phyloP scores from a whole-genome alignment of 1,284 basidiomycete genomes.

The Puccinia horiana region DNA sequence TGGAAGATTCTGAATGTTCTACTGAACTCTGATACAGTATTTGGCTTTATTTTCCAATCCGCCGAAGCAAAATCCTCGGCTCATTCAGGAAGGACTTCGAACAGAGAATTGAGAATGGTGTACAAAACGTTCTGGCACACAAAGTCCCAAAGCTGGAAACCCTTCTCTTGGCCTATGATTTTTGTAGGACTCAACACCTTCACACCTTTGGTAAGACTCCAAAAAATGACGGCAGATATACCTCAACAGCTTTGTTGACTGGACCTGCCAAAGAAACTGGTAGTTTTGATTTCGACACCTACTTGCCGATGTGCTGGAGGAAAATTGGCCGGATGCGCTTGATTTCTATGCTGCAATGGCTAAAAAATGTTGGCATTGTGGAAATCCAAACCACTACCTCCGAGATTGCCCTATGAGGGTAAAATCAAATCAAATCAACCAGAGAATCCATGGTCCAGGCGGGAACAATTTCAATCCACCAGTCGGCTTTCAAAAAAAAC shows the following conservation, averaged over 20 bases:
- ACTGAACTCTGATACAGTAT: not conserved
- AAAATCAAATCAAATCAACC: not conserved
- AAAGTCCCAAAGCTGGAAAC: not conserved
- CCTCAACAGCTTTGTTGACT: no score
- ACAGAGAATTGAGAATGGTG: no score
- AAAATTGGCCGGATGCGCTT: not conserved
- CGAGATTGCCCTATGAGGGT: not conserved
- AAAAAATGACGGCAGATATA: no score
- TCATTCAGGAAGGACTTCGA: constrained; percentile 2
- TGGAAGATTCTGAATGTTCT: not conserved
- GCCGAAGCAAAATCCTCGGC: not conserved
- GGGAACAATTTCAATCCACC: not conserved
- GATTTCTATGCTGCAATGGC: not conserved
- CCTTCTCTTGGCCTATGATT: not conserved
- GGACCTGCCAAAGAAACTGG: not conserved
- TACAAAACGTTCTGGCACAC: not conserved
- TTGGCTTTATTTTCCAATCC: not conserved
- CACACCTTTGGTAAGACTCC: not conserved
- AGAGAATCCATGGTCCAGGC: not conserved
- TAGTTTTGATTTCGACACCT: not conserved
- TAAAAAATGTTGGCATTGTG: not conserved
- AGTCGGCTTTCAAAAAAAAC: not conserved
- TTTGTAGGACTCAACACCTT: not conserved
- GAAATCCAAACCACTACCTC: not conserved
- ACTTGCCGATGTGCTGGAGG: no score